Base-by-base conservation (phyloP, 2,329 filamentous ascomycete genomes). In the Trichoderma lentiforme region DNA sequence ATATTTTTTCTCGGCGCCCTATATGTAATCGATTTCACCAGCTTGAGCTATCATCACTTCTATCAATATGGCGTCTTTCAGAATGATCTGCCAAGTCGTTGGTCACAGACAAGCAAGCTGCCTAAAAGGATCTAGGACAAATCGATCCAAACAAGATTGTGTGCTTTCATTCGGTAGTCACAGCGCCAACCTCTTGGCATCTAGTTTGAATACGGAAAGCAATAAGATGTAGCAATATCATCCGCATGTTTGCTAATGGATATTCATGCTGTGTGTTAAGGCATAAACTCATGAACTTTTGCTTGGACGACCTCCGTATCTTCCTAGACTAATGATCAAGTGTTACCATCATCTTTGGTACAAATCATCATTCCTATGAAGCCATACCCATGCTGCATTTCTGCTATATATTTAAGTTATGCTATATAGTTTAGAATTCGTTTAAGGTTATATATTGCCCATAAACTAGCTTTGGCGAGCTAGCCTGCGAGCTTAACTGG, bases 361-460 rank as follows among this genome's bases (percentile, higher is more conserved):
- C 5, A 9, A 5, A n/a, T 7, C 21, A 0, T 36, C 3, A 43
- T 18, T 28, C 2, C 39, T 7, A 9, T 57, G 14, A 21, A 1
- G 28, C n/a, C 7, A 18, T 8, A 30, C 14, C 7, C 26, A 3
- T 14, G 24, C 26, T 7, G 21, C 6, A 21, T 7, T 2, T 15
- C n/a, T 7, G 6, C 1, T n/a, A 26, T 67, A n/a, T 9, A 39
- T 58, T 67, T 57, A 67, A 32, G 32, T 12, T 18, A 36, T 12
- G 6, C 2, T n/a, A 34, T 67, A n/a, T 3, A 39, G 6, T 67
- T 67, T 57, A 67, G 24, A 18, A 43, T 68, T 68, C 24, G 15
- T 68, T 68, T 68, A 68, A 68, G 65, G 65, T 68, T 68, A 68
- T 43, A 30, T 56, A 26, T 58, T 15, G 18, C 15, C 32, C 24